Evolutionary conservation across 306 rosid species (phyloP), one percentile per base, ranked within the genome.

Genomic region (Phaseolus lunatus): DNA sequence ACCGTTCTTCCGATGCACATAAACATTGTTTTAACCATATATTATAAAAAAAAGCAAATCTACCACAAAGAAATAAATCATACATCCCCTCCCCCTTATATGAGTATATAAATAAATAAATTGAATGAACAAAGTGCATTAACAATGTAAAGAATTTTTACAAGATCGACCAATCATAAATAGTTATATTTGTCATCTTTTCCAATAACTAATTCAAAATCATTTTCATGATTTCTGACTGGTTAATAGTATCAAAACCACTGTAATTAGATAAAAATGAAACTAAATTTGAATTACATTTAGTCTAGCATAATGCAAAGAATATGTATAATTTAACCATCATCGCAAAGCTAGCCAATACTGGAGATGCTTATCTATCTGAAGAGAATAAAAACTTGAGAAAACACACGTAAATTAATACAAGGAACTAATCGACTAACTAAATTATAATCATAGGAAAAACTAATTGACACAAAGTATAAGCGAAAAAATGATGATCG

Each of bases 1-100:
- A 74, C 24, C 70, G 43, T 35, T 50, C 37, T 63, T 39, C n/a
- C 16, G 0, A 67, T 9, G 66, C 7, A 54, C 9, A 29, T 26
- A 62, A 76, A 39, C 9, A 19, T 57, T 44, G n/a, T 56, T 41
- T 66, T 44, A 75, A 33, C 48, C 15, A 63, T 63, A 31, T 31
- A n/a, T 29, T 12, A 14, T 4, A 15, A 59, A 18, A n/a, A 33
- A 61, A 65, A 67, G 15, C 14, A 75, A 67, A 72, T 37, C 20
- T 56, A 47, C 16, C 18, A n/a, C 54, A 9, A n/a, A n/a, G 35
- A 61, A 47, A 68, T 23, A 56, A 56, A 57, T 24, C 35, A 22
- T 3, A 22, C 4, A 54, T 54, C 15, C 16, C 6, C 61, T 10
- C 3, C 9, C 31, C 5, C 6, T 50, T 49, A n/a, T 49, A 49